phyloP scores from a whole-genome alignment of 2,329 filamentous ascomycete genomes.

The Passalora sequoiae region DNA sequence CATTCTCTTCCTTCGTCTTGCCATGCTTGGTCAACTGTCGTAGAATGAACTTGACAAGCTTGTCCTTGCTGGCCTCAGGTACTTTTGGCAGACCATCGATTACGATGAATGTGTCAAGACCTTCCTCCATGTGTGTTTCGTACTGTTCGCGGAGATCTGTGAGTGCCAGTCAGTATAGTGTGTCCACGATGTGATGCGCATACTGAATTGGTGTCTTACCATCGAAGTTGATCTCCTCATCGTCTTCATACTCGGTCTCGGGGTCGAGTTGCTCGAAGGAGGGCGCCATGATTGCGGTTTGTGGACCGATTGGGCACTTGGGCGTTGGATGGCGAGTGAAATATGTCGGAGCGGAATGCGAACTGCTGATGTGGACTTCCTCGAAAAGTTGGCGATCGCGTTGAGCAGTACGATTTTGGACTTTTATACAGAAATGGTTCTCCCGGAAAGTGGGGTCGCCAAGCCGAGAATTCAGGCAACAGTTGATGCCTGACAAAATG shows the following conservation, averaged over 20 bases:
- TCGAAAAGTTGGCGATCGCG: too few relatives aligned
- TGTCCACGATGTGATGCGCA: too few relatives aligned
- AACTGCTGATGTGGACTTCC: too few relatives aligned
- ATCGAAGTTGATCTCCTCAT: conserved; percentile 82
- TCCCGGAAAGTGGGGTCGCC: too few relatives aligned
- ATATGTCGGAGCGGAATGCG: too few relatives aligned
- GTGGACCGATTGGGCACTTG: too few relatives aligned
- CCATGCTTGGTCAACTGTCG: conserved; percentile 87
- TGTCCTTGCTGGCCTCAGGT: conserved; percentile 82
- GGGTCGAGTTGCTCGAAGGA: conserved; percentile 86
- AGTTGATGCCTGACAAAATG: too few relatives aligned
- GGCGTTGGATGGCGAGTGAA: too few relatives aligned
- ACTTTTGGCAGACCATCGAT: conserved; percentile 90
- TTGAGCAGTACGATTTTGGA: too few relatives aligned
- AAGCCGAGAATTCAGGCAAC: too few relatives aligned
- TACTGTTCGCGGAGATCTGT: conserved; percentile 85
- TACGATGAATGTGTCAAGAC: conserved; percentile 92
- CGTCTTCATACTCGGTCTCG: conserved; percentile 77
- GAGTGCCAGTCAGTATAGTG: conserved; percentile 10
- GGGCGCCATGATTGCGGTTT: conserved; percentile 71
- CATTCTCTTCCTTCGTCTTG: conserved; percentile 74
- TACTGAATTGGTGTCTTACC: conserved; percentile 35
- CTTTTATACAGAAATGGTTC: too few relatives aligned
- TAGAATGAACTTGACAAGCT: conserved; percentile 92
- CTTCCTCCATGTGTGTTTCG: conserved; percentile 92